Base-by-base conservation (phyloP, 1,139 yeast genomes). In the Lizanozyma gosingica region DNA sequence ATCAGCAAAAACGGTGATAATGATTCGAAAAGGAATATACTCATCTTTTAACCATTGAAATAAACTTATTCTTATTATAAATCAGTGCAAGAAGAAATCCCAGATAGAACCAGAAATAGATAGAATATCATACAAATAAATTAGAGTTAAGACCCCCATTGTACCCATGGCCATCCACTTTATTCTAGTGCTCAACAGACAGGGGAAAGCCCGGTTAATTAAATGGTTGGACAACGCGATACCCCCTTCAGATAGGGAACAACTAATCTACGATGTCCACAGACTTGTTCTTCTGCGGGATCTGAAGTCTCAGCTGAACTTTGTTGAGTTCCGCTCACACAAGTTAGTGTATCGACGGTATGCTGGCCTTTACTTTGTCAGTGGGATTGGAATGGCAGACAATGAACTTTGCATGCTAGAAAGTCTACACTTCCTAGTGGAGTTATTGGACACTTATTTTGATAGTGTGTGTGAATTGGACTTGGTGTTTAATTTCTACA, bases 381-480 rank as follows among this genome's bases (percentile, higher is more conserved):
- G 84, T 43, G 83, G 94, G 41, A 78, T 88, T 11, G 95, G 84
- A 49, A 61, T 76, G 32, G 63, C 65, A 14, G 97, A 88, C 55
- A 82, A 82, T 53, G 97, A 90, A 55, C 71, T 92, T 46, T 77
- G 82, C 42, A 84, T 83, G 55, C 66, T 92, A 42, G 95, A 92
- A 48, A 80, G 87, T 29, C 77, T 92, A 33, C 98, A 92, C 56
- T 67, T 90, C 42, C 78, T 92, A 49, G 97, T 92, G 18, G 97
- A 92, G 59, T 78, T 88, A 9, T 65, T 92, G 45, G 98, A 92
- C 57, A 71, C 80, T 4, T 87, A 83, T 58, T 92, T 92, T 54
- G 70, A 76, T 47, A 88, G 83, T 53, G 98, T 92, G n/a, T 90
- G 97, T 63, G 98, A 92, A 62, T 71, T 92, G 51, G 98, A 92